Evolutionary conservation across 2,329 filamentous ascomycete species (phyloP), one percentile per base, ranked within the genome.

Genomic region (Trichoderma cornu-damae): DNA sequence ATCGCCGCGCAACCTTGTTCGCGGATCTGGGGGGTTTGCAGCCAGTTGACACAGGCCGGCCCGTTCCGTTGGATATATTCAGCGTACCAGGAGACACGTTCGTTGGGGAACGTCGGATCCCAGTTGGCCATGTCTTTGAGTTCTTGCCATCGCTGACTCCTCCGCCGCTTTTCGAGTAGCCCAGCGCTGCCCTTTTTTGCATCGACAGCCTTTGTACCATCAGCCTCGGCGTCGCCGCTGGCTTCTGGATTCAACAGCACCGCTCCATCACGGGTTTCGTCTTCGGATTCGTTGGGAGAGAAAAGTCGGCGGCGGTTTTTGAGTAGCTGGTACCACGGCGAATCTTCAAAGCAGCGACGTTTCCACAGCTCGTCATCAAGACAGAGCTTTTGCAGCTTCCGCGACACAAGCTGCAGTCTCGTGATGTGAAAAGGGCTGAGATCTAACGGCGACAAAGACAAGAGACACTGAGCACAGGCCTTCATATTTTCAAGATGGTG

Each of bases 31-130:
- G 87, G 85, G 55, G 82, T 78, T 67, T 91, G 81, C 40, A 95
- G 77, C 92, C 92, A 96, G 64, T 81, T 86, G 53, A 90, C 76
- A 12, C 79, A 79, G n/a, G 90, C 78, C 0, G 86, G 85, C 1
- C 84, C 90, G 71, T 92, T 81, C 32, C 92, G 81, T 53, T 92
- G 89, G 61, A 95, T 87, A 67, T 91, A 96, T 70, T 96, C 92
- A 56, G 88, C 82, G 69, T 96, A 96, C 87, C 90, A 96, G 48
- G 88, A 84, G 18, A 92, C 78, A 38, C 77, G 77, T 72, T 96
- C 91, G 4, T 73, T 75, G 0, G 85, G 82, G 61, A 87, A 90
- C 0, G 83, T 83, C 0, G 89, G 89, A 64, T 96, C 90, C 91
- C 91, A 96, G 63, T 90, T 90, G 4, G 86, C 85, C 66, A 88